Evolutionary conservation across 1,284 basidiomycete species (phyloP), one percentile per base, ranked within the genome.

Genomic region (Earliella scabrosa): DNA sequence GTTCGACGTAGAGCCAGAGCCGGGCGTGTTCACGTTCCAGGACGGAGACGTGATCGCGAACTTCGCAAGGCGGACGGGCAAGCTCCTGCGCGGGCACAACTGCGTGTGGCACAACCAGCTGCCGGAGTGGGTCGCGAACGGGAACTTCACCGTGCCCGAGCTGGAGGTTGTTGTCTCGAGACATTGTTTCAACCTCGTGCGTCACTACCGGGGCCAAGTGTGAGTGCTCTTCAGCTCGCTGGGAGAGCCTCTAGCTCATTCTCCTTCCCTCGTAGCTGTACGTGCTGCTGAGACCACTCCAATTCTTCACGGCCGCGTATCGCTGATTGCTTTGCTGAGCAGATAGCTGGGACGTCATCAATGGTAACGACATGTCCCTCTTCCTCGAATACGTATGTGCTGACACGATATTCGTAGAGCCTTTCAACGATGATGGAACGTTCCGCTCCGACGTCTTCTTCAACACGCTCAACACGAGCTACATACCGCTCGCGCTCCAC

Each of bases 371-470:
- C n/a, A n/a, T n/a, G n/a, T n/a, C n/a, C n/a, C n/a, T n/a, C n/a
- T n/a, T n/a, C n/a, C n/a, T n/a, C n/a, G n/a, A n/a, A n/a, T n/a
- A n/a, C n/a, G n/a, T n/a, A n/a, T n/a, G n/a, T n/a, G n/a, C n/a
- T n/a, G n/a, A n/a, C n/a, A n/a, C n/a, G n/a, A n/a, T n/a, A n/a
- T n/a, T n/a, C 29, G 21, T 58, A 71, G 73, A 86, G 62, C 77
- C 82, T 0, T 81, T 86, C 70, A 83, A 84, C 59, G 83, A 86
- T 27, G 79, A 85, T 61, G 83, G 83, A 16, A 82, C 80, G 4
- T 80, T 73, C 66, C 75, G 82, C 35, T 50, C 59, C 11, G 73
- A 74, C 50, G 73, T 82, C 27, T 83, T 80, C 70, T 77, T 72
- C 69, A 73, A 75, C 60, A 77, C 75, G 2, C 74, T 80, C 16